Percentiles rank a stretch among this genome's conserved stretches.
Evolutionary conservation across 202 grass and related monocot genomes (phyloP).

Genomic region (Elaeis oleifera): DNA sequence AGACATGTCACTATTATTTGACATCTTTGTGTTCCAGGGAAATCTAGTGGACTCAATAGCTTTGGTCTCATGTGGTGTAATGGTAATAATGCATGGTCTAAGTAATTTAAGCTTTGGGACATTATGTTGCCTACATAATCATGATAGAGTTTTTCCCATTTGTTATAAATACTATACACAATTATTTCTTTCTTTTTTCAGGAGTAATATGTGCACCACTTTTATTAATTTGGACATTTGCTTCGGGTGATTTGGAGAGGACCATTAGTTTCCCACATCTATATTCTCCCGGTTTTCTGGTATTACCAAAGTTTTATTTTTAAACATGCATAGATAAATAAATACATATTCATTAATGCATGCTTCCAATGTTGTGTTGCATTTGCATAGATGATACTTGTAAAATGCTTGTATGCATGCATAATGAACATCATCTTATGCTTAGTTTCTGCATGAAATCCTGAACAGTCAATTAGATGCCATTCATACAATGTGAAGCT

Average conservation of each 20-base stretch:
- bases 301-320: constrained; percentile 6
- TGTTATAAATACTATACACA: not conserved
- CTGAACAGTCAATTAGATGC: no score
- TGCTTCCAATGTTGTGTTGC: no score
- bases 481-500: no score
- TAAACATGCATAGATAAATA: not conserved
- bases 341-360: no score
- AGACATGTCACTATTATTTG: not conserved
- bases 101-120: not conserved
- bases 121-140: not conserved
- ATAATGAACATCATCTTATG: no score
- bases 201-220: constrained; percentile 86
- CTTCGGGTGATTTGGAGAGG: constrained; percentile 3
- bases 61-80: constrained; percentile 99
- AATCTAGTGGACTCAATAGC: constrained; percentile 88
- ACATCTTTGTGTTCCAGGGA: constrained; percentile 45
- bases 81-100: constrained; percentile 33
- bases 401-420: no score
- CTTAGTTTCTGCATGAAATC: no score
- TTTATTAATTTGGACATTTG: constrained; percentile 44
- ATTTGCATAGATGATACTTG: no score
- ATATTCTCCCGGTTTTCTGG: constrained; percentile 75
- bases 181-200: constrained; percentile 23
- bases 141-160: not conserved
- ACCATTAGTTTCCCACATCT: constrained; percentile 71